Base-by-base conservation (phyloP, 371 early-diverging fungal genomes). In the Mortierella sp. region DNA sequence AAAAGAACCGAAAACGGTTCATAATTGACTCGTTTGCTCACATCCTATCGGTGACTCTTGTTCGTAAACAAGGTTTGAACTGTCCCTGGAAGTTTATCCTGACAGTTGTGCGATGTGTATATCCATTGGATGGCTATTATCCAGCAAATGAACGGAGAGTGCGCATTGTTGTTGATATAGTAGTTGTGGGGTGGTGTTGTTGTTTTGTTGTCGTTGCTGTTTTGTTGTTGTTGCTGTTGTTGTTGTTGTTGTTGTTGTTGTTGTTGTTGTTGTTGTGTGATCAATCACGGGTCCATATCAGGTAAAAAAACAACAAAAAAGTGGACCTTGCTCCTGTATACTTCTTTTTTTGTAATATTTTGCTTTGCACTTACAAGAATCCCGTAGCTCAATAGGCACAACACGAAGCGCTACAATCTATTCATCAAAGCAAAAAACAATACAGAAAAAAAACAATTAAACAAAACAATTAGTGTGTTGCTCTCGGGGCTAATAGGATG, bases 391-490 rank as follows among this genome's bases (percentile, higher is more conserved):
- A 54, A 72, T 62, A 18, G 81, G 81, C 52, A 81, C 73, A 20
- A 81, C 81, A 35, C 81, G 72, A 26, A 81, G 59, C 20, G 81
- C 81, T 30, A 81, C 64, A 59, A 81, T 68, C 81, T 81, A 79
- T 20, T 39, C 47, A 28, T 47, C 20, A 75, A 0, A 59, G 30
- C 30, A 22, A 32, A 16, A 37, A 54, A 43, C n/a, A n/a, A n/a
- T n/a, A n/a, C n/a, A n/a, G n/a, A n/a, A n/a, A n/a, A n/a, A n/a
- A 6, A 26, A 37, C 26, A 37, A 40, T 5, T 22, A 5, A 63
- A 59, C 20, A 51, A 45, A 40, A 3, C 2, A 18, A 49, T 49
- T 14, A 49, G 14, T 49, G 5, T 54, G 26, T 24, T n/a, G 43
- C 43, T 43, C 43, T 43, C 4, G 30, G 30, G 30, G 4, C 30